Conservation (phyloP, 371 early-diverging fungal species). For the Capillidium heterosporum region DNA sequence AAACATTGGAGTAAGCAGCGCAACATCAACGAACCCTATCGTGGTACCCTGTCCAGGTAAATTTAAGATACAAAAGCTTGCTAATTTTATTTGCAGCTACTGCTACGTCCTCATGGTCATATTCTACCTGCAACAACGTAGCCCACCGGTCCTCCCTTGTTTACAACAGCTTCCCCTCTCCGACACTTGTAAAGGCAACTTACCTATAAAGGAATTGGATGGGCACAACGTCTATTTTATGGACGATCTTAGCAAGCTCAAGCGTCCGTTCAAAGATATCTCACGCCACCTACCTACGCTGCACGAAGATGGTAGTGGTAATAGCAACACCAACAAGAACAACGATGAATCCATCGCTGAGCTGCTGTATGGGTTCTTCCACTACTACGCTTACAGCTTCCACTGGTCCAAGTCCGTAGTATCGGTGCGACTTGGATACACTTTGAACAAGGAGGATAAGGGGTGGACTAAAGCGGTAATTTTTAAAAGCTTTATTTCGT, state of each 20-base stretch:
- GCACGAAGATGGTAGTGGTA: too few species aligned
- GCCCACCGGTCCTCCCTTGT: constrained; percentile 14
- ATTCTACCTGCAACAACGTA: constrained; percentile 34
- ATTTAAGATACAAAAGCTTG: background rate
- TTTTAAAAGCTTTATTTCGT: background rate
- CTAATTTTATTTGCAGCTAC: constrained; percentile 7
- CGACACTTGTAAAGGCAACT: constrained; percentile 3
- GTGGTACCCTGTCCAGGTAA: constrained; percentile 7
- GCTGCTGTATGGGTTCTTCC: constrained; percentile 66
- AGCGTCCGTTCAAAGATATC: constrained; percentile 48
- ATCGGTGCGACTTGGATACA: constrained; percentile 50
- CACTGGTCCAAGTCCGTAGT: constrained; percentile 53
- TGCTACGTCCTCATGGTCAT: constrained; percentile 55
- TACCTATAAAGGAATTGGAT: constrained; percentile 12
- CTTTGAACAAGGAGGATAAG: constrained; percentile 51
- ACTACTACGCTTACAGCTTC: constrained; percentile 53
- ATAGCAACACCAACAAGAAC: constrained; percentile 4
- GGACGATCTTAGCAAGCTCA: constrained; percentile 33
- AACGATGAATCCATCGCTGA: constrained; percentile 49
- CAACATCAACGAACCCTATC: constrained; percentile 37
- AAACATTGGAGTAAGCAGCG: constrained; percentile 65
- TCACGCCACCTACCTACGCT: too few species aligned
- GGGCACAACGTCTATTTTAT: constrained; percentile 46
- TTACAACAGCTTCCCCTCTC: constrained; percentile 15
- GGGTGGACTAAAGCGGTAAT: constrained; percentile 40